Conservation (phyloP, 805 yeast genomes). For the Isabelozyma gotoi region DNA sequence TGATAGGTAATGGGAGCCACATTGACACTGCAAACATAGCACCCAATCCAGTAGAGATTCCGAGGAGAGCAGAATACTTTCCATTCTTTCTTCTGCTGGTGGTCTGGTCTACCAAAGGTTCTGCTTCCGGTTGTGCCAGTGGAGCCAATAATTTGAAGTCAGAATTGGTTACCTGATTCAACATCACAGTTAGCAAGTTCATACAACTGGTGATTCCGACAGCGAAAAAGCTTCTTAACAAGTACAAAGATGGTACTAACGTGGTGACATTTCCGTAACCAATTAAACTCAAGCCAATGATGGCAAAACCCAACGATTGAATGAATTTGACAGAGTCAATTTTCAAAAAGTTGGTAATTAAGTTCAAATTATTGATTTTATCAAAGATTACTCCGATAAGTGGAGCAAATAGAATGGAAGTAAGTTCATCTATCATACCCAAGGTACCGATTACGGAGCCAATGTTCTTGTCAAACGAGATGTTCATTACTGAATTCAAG, state of each 20-base stretch:
- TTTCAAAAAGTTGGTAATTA: conserved; percentile 2
- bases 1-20: conserved; percentile 57
- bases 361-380: conserved; percentile 32
- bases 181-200: conserved; percentile 60
- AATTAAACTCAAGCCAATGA: conserved; percentile 46
- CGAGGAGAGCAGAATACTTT: conserved; percentile 58
- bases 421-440: conserved; percentile 58
- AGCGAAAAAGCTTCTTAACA: conserved; percentile 58
- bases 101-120: neutral
- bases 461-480: conserved; percentile 20
- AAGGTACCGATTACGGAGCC: conserved; percentile 35
- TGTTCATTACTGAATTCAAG: conserved; percentile 29
- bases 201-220: conserved; percentile 56
- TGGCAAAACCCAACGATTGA: conserved; percentile 46
- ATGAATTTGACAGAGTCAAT: conserved; percentile 55
- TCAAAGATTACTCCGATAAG: conserved; percentile 64
- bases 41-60: conserved; percentile 63
- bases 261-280: conserved; percentile 44
- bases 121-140: conserved; percentile 5
- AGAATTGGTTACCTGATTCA: conserved; percentile 53
- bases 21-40: conserved; percentile 61
- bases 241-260: conserved; percentile 48
- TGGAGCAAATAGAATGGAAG: conserved; percentile 55
- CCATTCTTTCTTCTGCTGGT: conserved; percentile 34
- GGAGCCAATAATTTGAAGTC: conserved; percentile 29